Evolutionary conservation across 305 asterid species (phyloP).

Genomic region (Caryopteris hybrid): DNA sequence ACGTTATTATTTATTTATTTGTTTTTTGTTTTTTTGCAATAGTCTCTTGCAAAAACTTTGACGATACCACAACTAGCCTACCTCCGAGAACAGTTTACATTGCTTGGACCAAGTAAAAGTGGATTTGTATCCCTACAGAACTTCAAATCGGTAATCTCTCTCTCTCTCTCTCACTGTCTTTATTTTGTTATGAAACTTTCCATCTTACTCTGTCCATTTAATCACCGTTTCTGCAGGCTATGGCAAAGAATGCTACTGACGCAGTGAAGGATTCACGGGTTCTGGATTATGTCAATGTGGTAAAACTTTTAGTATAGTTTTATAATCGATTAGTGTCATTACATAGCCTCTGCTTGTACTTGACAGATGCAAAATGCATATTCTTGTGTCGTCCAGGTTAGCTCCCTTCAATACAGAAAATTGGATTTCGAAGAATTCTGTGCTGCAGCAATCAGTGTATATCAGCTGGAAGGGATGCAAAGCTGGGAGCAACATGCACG

Average conservation of each 20-base stretch:
- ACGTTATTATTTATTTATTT: not conserved
- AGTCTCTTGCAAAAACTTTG: constrained; percentile 64
- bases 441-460: constrained; percentile 78
- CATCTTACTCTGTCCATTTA: not conserved
- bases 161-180: not conserved
- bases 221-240: constrained; percentile 44
- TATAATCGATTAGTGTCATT: not conserved
- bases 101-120: constrained; percentile 50
- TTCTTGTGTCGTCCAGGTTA: constrained; percentile 45
- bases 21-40: not conserved
- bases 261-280: constrained; percentile 94
- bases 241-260: constrained; percentile 69
- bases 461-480: constrained; percentile 89
- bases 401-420: constrained; percentile 79
- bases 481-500: constrained; percentile 98
- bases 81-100: constrained; percentile 59
- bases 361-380: not conserved
- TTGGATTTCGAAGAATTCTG: constrained; percentile 91
- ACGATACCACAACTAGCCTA: constrained; percentile 48
- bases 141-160: constrained; percentile 39
- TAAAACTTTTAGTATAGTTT: constrained; percentile 16
- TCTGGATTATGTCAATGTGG: constrained; percentile 74
- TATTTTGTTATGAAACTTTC: not conserved
- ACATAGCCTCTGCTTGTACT: not conserved
- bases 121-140: constrained; percentile 50